phyloP scores from a whole-genome alignment of 1,139 yeast species.

The Saccharomyces hybrid region DNA sequence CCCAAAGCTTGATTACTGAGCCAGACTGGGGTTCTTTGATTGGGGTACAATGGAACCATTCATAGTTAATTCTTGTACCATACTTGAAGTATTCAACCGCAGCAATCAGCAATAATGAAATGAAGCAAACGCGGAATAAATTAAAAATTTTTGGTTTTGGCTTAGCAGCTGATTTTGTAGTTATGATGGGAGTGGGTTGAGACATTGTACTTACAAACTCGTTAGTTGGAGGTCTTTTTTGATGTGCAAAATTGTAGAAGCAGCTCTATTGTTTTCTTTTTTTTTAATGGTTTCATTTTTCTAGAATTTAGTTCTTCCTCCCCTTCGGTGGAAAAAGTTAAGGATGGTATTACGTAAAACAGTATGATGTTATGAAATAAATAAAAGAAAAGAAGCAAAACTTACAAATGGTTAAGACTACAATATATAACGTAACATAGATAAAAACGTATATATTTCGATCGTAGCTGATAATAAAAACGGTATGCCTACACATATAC shows the following conservation, averaged over 20 bases:
- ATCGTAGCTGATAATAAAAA: not conserved
- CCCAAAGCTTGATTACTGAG: slow-evolving; percentile 29
- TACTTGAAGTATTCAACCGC: slow-evolving; percentile 37
- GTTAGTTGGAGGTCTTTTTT: not conserved
- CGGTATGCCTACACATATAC: not conserved
- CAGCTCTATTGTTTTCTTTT: not conserved
- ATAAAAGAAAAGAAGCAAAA: not conserved
- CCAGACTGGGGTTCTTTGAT: slow-evolving; percentile 24
- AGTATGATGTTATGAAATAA: not conserved
- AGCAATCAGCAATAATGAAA: slow-evolving; percentile 30
- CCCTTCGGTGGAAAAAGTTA: not conserved
- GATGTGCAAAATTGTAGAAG: not conserved
- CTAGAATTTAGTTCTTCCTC: not conserved
- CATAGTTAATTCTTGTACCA: slow-evolving; percentile 33
- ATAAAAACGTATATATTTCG: not conserved
- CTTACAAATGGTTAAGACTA: not conserved
- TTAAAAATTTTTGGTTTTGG: slow-evolving; percentile 22
- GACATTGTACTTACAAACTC: not conserved
- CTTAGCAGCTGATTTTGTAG: not conserved
- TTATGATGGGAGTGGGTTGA: not conserved
- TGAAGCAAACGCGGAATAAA: slow-evolving; percentile 26
- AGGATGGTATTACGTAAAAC: not conserved
- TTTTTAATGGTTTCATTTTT: not conserved
- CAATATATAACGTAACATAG: not conserved
- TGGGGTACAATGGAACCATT: slow-evolving; percentile 39